These are phyloP conservation scores for Fusarium marasasianum DNA, from an alignment of 2,329 filamentous ascomycete species.

Conservation along the genomic window DNA sequence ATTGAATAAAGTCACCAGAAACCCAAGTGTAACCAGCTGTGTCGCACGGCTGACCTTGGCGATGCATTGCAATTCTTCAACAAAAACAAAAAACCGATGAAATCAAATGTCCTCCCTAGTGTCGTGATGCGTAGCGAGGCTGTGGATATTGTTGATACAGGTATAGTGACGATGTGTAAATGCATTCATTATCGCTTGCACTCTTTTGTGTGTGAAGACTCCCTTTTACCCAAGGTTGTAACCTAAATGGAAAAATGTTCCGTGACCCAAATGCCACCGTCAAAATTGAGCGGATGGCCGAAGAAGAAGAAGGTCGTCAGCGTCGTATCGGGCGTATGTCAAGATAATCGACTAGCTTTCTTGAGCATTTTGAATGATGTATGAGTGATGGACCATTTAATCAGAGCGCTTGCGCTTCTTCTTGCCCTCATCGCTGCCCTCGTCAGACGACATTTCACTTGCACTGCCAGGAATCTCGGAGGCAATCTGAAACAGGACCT, in stretches of 20 bases:
- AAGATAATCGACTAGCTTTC: constrained; percentile 35
- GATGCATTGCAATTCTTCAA: constrained; percentile 42
- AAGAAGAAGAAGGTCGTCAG: constrained; percentile 46
- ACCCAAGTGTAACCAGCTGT: constrained; percentile 35
- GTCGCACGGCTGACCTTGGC: constrained; percentile 18
- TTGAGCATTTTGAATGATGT: constrained; percentile 31
- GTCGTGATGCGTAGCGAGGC: constrained; percentile 45
- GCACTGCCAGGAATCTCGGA: constrained; percentile 75
- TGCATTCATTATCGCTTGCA: constrained; percentile 52
- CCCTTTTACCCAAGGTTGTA: constrained; percentile 47
- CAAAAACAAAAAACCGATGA: constrained; percentile 27
- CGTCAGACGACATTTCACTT: constrained; percentile 66
- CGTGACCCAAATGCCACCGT: constrained; percentile 45
- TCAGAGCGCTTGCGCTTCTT: constrained; percentile 81
- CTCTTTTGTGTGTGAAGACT: constrained; percentile 50
- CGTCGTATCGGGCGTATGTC: constrained; percentile 48
- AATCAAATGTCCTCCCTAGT: constrained; percentile 41
- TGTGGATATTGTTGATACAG: constrained; percentile 54
- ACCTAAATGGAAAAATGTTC: constrained; percentile 36
- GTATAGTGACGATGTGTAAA: constrained; percentile 54
- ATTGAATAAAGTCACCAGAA: constrained; percentile 25
- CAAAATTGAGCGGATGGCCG: constrained; percentile 34
- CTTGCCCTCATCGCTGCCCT: constrained; percentile 58
- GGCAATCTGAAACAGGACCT: constrained; percentile 83
- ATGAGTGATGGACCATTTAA: constrained; percentile 49